A percentile compares a stretch with the other conserved stretches of the same genome.
These are phyloP conservation scores for Fomitopsis pinicola DNA, from an alignment of 1,284 basidiomycete genomes.

Conservation along the genomic window DNA sequence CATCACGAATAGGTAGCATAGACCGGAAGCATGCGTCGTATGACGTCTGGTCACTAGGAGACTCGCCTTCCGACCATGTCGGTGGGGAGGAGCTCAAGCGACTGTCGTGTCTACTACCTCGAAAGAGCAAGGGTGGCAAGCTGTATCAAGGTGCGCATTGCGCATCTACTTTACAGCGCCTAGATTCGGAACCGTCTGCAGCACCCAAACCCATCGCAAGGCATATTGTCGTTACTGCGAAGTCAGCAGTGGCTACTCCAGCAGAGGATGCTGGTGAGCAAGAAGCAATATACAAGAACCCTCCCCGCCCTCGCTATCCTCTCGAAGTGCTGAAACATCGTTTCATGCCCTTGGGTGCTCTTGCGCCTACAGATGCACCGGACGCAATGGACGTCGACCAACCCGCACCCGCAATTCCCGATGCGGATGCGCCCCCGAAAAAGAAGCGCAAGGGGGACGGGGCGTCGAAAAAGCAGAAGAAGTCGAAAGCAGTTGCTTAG, in stretches of 20 bases:
- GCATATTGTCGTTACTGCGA: slow-evolving; percentile 53
- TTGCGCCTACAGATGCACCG: slow-evolving; percentile 19
- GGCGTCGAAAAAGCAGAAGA: slow-evolving; percentile 39
- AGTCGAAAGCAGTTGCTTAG: slow-evolving; percentile 27
- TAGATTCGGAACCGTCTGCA: slow-evolving; percentile 18
- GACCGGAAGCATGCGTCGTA: slow-evolving; percentile 49
- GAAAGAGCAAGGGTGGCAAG: slow-evolving; percentile 53
- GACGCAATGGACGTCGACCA: slow-evolving; percentile 21
- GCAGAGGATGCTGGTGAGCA: slow-evolving; percentile 20
- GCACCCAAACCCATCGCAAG: slow-evolving; percentile 56
- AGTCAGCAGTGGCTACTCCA: slow-evolving; percentile 36
- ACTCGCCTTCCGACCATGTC: slow-evolving; percentile 33
- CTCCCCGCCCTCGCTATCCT: slow-evolving; percentile 55
- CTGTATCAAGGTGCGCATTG: slow-evolving; percentile 47
- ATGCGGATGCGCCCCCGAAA: slow-evolving; percentile 16
- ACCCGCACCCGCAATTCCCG: not conserved
- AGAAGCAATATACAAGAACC: slow-evolving; percentile 38
- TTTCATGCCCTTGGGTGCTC: slow-evolving; percentile 60
- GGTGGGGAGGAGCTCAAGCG: slow-evolving; percentile 61
- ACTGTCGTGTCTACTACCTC: slow-evolving; percentile 59
- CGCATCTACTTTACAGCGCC: not conserved
- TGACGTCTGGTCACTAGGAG: slow-evolving; percentile 60
- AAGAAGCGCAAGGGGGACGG: slow-evolving; percentile 45
- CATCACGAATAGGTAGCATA: slow-evolving; percentile 39
- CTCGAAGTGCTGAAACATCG: slow-evolving; percentile 55